Percentiles rank a stretch among this genome's conserved stretches.
These are phyloP conservation scores for Colletotrichum caudatum DNA, from an alignment of 2,329 filamentous ascomycete species.

Conservation along the genomic window DNA sequence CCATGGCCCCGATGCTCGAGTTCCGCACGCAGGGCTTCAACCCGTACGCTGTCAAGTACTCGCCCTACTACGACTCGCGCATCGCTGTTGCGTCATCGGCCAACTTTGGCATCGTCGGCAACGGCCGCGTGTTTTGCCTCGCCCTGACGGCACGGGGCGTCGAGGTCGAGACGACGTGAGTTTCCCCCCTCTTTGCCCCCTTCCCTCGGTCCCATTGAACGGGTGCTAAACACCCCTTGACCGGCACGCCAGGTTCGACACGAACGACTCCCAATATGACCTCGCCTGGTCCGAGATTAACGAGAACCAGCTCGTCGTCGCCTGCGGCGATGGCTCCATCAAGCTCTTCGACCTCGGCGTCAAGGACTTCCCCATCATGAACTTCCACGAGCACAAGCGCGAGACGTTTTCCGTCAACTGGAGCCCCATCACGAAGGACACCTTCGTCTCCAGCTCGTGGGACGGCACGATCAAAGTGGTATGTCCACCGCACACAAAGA, in stretches of 20 bases:
- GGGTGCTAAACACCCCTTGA: neutral
- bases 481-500: slow-evolving; percentile 44
- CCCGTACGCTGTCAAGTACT: slow-evolving; percentile 97
- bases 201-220: neutral
- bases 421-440: slow-evolving; percentile 92
- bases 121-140: slow-evolving; percentile 88
- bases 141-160: slow-evolving; percentile 87
- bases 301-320: slow-evolving; percentile 91
- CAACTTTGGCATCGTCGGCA: slow-evolving; percentile 97
- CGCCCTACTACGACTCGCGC: slow-evolving; percentile 95
- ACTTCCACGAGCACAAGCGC: slow-evolving; percentile 92
- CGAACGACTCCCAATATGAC: slow-evolving; percentile 96
- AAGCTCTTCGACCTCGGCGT: slow-evolving; percentile 92
- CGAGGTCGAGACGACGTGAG: slow-evolving; percentile 83
- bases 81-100: slow-evolving; percentile 91
- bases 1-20: slow-evolving; percentile 80
- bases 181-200: neutral
- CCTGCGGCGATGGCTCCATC: slow-evolving; percentile 92
- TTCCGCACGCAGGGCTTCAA: slow-evolving; percentile 95
- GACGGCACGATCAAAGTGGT: slow-evolving; percentile 94
- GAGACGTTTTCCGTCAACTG: slow-evolving; percentile 94
- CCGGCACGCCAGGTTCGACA: slow-evolving; percentile 78
- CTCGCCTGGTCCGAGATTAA: slow-evolving; percentile 95
- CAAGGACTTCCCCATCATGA: slow-evolving; percentile 87
- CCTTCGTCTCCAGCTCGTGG: slow-evolving; percentile 93